Evolutionary conservation across 805 yeast species (phyloP).

Genomic region (Hanseniaspora lachancei): DNA sequence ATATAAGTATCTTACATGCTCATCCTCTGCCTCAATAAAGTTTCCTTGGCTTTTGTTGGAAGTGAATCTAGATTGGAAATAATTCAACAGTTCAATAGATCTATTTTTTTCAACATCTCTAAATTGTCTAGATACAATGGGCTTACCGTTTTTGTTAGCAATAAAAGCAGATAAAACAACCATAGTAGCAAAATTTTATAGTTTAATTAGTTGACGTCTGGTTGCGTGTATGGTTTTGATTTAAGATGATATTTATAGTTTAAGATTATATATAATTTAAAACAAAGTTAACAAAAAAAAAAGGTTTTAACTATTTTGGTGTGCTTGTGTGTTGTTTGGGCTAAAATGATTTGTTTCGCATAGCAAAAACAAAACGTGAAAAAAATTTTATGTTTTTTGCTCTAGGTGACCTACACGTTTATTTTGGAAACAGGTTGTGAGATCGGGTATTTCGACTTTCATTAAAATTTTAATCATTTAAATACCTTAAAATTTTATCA

Average conservation of each 20-base stretch:
- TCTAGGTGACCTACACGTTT: background rate
- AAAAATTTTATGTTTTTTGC: background rate
- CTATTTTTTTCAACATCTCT: constrained; percentile 71
- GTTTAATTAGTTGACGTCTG: background rate
- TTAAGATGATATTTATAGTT: background rate
- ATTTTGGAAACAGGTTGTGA: background rate
- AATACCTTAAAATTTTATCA: background rate
- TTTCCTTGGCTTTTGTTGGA: constrained; percentile 70
- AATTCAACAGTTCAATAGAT: constrained; percentile 71
- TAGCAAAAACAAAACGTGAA: background rate
- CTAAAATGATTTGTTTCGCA: background rate
- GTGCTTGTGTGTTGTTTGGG: background rate
- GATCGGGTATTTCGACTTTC: background rate
- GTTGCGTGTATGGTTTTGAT: background rate
- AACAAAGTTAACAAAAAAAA: background rate
- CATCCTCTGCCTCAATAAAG: constrained; percentile 64
- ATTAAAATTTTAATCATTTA: background rate
- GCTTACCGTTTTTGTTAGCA: constrained; percentile 86
- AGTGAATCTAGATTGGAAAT: constrained; percentile 67
- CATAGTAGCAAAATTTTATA: constrained; percentile 25
- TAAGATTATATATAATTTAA: background rate
- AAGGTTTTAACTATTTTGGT: background rate
- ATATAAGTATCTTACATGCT: constrained; percentile 79
- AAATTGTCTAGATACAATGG: constrained; percentile 85
- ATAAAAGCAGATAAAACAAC: constrained; percentile 87